Base-by-base conservation (phyloP, 2,329 filamentous ascomycete genomes). In the Beauveria sp. region DNA sequence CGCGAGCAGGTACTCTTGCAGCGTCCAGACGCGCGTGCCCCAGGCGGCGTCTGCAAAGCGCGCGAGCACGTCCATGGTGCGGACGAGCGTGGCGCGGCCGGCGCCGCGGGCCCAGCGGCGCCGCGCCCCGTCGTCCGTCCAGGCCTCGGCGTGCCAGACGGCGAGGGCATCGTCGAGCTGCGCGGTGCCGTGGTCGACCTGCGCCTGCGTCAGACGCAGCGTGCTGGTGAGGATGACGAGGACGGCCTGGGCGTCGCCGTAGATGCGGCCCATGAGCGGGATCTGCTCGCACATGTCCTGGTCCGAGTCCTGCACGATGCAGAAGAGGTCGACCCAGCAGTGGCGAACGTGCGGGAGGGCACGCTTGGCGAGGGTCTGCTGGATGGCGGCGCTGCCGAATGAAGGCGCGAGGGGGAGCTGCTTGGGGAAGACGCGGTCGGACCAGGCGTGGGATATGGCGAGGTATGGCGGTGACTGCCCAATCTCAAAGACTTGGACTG, bases 301-400 rank as follows among this genome's bases (percentile, higher is more conserved):
- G 18, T 56, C 54, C 3, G 54, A 56, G 54, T 56, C 54, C 30
- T 56, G 54, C 2, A 56, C 5, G 54, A 56, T 56, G 54, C 54
- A 56, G 26, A 56, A 56, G 24, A 56, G 54, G 54, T 56, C 54
- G 54, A 56, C 24, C 54, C 54, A 56, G 41, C 54, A 56, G 28
- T 56, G 41, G 14, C 26, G 26, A 10, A 56, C 20, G 3, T 56
- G 41, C 9, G n/a, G 24, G 9, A 56, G 43, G n/a, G 26, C 26
- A 7, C 41, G 41, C 10, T 47, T n/a, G 24, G 3, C 41, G 26
- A 56, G 30, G 5, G 54, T 56, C 24, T 56, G 41, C 54, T 16
- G 20, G 43, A 56, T 56, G 28, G 54, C 54, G n/a, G 30, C 41
- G 43, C 41, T 34, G 41, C 54, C 54, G 9, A 56, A 56, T 8